phyloP scores from a whole-genome alignment of 148 eudicot species.

The Amaranthus palmeri region DNA sequence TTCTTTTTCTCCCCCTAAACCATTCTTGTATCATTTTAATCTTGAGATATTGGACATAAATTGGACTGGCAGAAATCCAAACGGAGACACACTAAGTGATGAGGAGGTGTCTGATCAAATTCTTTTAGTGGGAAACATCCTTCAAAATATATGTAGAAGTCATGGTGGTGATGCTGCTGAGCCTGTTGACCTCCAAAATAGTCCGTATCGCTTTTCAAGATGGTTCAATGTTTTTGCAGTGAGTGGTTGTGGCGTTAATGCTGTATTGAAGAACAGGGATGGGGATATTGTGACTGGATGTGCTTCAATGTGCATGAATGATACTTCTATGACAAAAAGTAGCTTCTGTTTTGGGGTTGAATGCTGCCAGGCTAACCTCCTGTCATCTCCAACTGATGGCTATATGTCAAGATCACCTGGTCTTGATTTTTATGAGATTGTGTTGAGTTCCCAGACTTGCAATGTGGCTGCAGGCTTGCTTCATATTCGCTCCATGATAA shows the following conservation, averaged over 20 bases:
- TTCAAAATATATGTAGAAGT: slow-evolving; percentile 14
- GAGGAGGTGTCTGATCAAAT: background rate
- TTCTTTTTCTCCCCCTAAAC: slow-evolving; percentile 15
- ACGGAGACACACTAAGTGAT: background rate
- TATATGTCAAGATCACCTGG: background rate
- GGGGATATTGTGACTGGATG: slow-evolving; percentile 12
- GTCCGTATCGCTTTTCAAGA: slow-evolving; percentile 21
- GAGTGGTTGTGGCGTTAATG: slow-evolving; percentile 23
- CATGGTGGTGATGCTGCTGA: background rate
- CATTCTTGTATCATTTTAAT: slow-evolving; percentile 8
- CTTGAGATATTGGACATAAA: slow-evolving; percentile 20
- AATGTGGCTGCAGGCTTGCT: slow-evolving; percentile 2
- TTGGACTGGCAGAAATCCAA: slow-evolving; percentile 10
- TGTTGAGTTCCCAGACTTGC: background rate
- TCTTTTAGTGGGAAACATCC: slow-evolving; percentile 5
- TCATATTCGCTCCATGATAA: background rate
- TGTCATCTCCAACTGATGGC: background rate
- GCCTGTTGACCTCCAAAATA: background rate
- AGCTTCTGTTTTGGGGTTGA: slow-evolving; percentile 30
- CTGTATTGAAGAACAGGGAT: slow-evolving; percentile 6
- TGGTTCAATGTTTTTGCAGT: slow-evolving; percentile 16
- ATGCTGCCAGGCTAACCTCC: slow-evolving; percentile 35
- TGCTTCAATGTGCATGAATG: slow-evolving; percentile 17
- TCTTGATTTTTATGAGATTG: slow-evolving; percentile 16
- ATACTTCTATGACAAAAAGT: background rate